These are phyloP conservation scores for Penicillium nordicum DNA, from an alignment of 2,329 filamentous ascomycete genomes.

Conservation along the genomic window DNA sequence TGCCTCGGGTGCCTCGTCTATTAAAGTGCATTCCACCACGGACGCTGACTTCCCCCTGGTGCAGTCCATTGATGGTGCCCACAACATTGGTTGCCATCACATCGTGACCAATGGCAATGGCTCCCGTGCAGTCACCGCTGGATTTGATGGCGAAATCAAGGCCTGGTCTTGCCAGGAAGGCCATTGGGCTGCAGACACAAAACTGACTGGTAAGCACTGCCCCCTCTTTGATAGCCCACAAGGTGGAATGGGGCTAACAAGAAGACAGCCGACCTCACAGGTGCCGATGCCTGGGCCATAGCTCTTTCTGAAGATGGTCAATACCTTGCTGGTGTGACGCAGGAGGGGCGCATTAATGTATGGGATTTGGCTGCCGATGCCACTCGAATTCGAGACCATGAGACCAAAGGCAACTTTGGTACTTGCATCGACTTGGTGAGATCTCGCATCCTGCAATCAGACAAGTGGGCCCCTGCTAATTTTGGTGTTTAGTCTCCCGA, in stretches of 20 bases:
- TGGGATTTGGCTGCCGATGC: constrained; percentile 65
- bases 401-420: constrained; percentile 90
- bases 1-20: constrained; percentile 75
- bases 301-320: constrained; percentile 79
- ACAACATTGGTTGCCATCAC: constrained; percentile 90
- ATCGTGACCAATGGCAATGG: constrained; percentile 69
- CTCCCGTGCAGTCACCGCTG: constrained; percentile 71
- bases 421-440: constrained; percentile 75
- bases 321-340: constrained; percentile 81
- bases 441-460: constrained; percentile 6
- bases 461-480: background rate
- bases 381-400: constrained; percentile 73
- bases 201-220: constrained; percentile 42
- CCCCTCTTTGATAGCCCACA: background rate
- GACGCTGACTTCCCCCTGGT: constrained; percentile 69
- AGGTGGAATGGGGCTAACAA: constrained; percentile 4
- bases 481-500: constrained; percentile 55
- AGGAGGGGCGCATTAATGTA: constrained; percentile 83
- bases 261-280: constrained; percentile 25
- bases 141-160: constrained; percentile 85
- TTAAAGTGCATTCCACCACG: constrained; percentile 75
- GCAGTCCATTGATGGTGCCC: constrained; percentile 75
- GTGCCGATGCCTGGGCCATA: constrained; percentile 80
- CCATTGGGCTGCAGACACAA: constrained; percentile 52
- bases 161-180: constrained; percentile 67